Percentiles rank a stretch among this genome's conserved stretches.
These are phyloP conservation scores for Cystofilobasidium macerans DNA, from an alignment of 768 basidiomycete species.

Conservation along the genomic window DNA sequence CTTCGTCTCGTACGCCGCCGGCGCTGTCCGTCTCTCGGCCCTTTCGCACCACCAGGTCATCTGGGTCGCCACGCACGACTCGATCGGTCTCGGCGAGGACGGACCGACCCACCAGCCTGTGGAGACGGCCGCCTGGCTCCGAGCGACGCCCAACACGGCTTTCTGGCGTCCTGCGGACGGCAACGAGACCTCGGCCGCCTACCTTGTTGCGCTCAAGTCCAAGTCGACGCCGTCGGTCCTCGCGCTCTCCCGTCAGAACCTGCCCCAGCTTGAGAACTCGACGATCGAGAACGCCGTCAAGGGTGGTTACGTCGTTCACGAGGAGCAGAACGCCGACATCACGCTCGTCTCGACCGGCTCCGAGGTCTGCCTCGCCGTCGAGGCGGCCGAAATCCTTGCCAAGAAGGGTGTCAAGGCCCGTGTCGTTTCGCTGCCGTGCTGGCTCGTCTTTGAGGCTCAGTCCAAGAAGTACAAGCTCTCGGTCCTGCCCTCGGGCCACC, in stretches of 20 bases:
- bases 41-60: conserved; percentile 81
- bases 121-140: conserved; percentile 74
- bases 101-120: conserved; percentile 94
- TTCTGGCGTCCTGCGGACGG: conserved; percentile 85
- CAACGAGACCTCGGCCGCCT: conserved; percentile 92
- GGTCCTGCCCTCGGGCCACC: conserved; percentile 78
- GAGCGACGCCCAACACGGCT: conserved; percentile 79
- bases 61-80: conserved; percentile 89
- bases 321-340: conserved; percentile 66
- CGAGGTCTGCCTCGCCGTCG: conserved; percentile 77
- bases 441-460: conserved; percentile 54
- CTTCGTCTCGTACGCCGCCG: conserved; percentile 87
- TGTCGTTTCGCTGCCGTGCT: conserved; percentile 73
- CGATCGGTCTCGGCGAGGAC: conserved; percentile 58
- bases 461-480: conserved; percentile 63
- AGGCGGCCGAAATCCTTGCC: conserved; percentile 70
- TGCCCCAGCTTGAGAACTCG: conserved; percentile 82
- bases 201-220: conserved; percentile 65
- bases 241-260: conserved; percentile 62
- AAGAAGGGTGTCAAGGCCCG: conserved; percentile 67
- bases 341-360: conserved; percentile 82
- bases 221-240: conserved; percentile 70
- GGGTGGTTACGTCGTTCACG: conserved; percentile 83
- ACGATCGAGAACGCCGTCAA: conserved; percentile 68
- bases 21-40: conserved; percentile 82